Base-by-base conservation (phyloP, 768 basidiomycete species). In the Lactarius sp. region DNA sequence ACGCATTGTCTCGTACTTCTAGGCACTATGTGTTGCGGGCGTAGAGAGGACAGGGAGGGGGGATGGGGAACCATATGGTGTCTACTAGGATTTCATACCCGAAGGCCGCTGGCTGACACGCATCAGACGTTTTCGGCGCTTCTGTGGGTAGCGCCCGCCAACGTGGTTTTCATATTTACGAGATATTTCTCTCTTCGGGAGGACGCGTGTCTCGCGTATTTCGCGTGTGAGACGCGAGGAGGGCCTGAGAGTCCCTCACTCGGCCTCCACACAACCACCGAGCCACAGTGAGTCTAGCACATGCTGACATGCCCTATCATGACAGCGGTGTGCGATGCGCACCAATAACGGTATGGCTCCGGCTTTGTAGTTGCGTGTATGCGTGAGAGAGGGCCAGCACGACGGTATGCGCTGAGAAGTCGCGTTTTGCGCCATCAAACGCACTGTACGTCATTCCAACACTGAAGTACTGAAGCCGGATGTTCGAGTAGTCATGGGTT, bases 91-190 rank as follows among this genome's bases (percentile, higher is more conserved):
- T 49, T 49, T 49, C 22, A 22, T 27, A 27, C 6, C 47, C 47
- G 47, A 7, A 49, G 4, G 47, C 47, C 47, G 47, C 20, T 22
- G 12, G 47, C 22, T 49, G 47, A 49, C 47, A 49, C 44, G 18
- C 22, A 20, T n/a, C 46, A 10, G 46, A 7, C 47, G 27, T n/a
- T 22, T 49, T 49, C 22, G 47, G 47, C 47, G 47, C 47, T 49
- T 49, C n/a, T 18, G 44, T 33, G 1, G 56, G 47, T 27, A 49
- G 57, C 57, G 57, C 36, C 50, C 41, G 20, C 42, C 41, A 63
- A 53, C 57, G 52, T 49, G 56, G 31, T 41, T 53, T 63, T 63
- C 62, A 63, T 63, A 46, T 31, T 63, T 63, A 59, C 62, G 62
- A 53, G 46, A 62, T n/a, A 33, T n/a, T 41, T 10, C 39, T 33